Evolutionary conservation across 2,329 filamentous ascomycete genomes (phyloP).

Genomic region (Arthrobotrys iridis): DNA sequence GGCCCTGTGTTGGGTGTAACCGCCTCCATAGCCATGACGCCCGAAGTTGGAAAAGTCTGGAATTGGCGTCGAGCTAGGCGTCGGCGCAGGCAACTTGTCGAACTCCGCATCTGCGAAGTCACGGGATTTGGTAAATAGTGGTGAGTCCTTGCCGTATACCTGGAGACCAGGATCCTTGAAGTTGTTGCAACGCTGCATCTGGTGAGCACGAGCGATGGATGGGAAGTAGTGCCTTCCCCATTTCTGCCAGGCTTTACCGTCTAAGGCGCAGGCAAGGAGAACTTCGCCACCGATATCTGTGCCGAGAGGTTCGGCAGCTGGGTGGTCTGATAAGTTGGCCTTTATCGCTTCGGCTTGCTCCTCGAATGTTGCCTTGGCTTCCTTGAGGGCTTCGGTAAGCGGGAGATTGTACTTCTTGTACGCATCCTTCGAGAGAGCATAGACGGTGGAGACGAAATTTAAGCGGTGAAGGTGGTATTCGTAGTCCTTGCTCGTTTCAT

Average conservation of each 20-base stretch:
- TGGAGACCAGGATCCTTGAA: slow-evolving; percentile 72
- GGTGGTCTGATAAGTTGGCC: slow-evolving; percentile 53
- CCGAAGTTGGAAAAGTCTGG: slow-evolving; percentile 14
- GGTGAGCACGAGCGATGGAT: slow-evolving; percentile 68
- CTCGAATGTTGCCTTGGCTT: slow-evolving; percentile 7
- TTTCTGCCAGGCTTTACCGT: slow-evolving; percentile 61
- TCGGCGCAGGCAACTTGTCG: slow-evolving; percentile 59
- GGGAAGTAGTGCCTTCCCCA: slow-evolving; percentile 72
- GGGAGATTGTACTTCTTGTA: background rate
- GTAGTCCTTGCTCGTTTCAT: slow-evolving; percentile 23
- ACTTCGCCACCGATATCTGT: slow-evolving; percentile 65
- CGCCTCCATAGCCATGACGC: background rate
- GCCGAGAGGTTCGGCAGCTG: slow-evolving; percentile 64
- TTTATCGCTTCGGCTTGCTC: slow-evolving; percentile 25
- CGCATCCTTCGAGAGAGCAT: slow-evolving; percentile 52
- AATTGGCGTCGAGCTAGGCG: slow-evolving; percentile 48
- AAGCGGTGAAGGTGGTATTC: slow-evolving; percentile 46
- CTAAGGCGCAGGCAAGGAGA: slow-evolving; percentile 63
- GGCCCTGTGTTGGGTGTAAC: background rate
- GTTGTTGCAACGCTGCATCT: slow-evolving; percentile 69
- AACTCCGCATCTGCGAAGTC: slow-evolving; percentile 65
- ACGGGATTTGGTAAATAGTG: slow-evolving; percentile 67
- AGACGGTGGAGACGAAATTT: slow-evolving; percentile 40
- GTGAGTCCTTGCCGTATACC: slow-evolving; percentile 66
- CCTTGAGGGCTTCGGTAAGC: background rate